Base-by-base conservation (phyloP, 192 early-diverging fungal species). In the Umbelopsis vinacea region DNA sequence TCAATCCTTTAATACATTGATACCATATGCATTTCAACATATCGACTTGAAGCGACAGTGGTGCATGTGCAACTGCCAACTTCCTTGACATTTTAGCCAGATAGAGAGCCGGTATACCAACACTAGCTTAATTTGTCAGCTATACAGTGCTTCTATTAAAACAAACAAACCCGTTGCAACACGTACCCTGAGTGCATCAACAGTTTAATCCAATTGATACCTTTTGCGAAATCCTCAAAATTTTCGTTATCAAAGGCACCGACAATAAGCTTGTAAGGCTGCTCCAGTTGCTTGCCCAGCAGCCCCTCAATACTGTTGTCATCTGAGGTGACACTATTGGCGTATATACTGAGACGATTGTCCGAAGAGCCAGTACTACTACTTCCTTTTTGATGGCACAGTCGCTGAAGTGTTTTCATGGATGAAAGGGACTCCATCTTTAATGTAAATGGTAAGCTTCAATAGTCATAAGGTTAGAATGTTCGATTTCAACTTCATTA, bases 21-120 rank as follows among this genome's bases (percentile, higher is more conserved):
- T 77, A 82, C 83, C 83, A 84, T 12, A 84, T 53, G 22, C 79
- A 43, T 24, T 79, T 73, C 8, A 82, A 40, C 52, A 79, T 79
- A 23, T 74, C 55, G 14, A 73, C 74, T 19, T 60, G 68, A 8
- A 68, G 68, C 17, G 67, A 71, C 21, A 84, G 37, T 21, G 74
- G 33, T 63, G 71, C 43, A 22, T 60, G 46, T 21, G 53, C 45
- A 37, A 54, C 55, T 15, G 74, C 57, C 23, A 84, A 63, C 11
- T 54, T 48, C 33, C 73, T 63, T 14, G 78, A 57, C 43, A 82
- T 74, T 10, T 82, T 76, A 15, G 75, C 72, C 14, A 79, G 70
- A 19, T 75, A 46, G 14, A 54, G 46, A n/a, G 68, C 67, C 37
- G 80, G 75, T 63, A 84, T 53, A 26, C 75, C 83, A 43, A 79